Percentiles rank a stretch among this genome's conserved stretches.
Evolutionary conservation across 2,329 filamentous ascomycete genomes (phyloP).

Genomic region (Akanthomyces dipterigenus): DNA sequence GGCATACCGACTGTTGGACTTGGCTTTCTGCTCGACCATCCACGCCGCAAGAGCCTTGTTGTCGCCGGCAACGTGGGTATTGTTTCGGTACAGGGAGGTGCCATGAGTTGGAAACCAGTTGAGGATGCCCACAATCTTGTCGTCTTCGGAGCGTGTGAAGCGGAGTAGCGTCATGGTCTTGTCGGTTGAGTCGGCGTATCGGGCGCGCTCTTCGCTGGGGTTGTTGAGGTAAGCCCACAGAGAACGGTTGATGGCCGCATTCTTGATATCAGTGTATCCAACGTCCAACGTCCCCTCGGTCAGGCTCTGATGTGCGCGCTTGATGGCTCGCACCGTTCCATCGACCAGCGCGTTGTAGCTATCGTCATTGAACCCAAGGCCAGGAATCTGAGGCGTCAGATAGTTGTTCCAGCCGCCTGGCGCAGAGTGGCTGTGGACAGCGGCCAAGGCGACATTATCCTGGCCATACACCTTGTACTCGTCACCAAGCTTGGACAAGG

Average conservation of each 20-base stretch:
- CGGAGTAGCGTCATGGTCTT: conserved; percentile 66
- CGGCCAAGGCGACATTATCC: conserved; percentile 81
- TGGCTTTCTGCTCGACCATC: conserved; percentile 67
- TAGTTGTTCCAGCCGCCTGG: conserved; percentile 94
- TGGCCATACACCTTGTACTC: conserved; percentile 70
- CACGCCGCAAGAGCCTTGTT: conserved; percentile 93
- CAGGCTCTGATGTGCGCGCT: conserved; percentile 60
- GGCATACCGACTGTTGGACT: conserved; percentile 38
- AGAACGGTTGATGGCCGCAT: conserved; percentile 85
- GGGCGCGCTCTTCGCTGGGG: conserved; percentile 63
- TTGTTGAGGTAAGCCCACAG: conserved; percentile 84
- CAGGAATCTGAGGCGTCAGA: conserved; percentile 83
- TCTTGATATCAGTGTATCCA: conserved; percentile 46
- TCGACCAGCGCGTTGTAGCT: conserved; percentile 86
- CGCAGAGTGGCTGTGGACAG: conserved; percentile 87
- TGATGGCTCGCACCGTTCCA: conserved; percentile 74
- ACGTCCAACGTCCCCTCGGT: conserved; percentile 29
- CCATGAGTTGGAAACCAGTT: conserved; percentile 93
- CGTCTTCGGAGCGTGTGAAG: conserved; percentile 66
- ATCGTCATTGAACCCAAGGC: conserved; percentile 75
- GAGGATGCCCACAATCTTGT: conserved; percentile 70
- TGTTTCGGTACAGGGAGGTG: conserved; percentile 85
- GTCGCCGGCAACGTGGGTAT: conserved; percentile 85
- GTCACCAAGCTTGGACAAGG: conserved; percentile 58
- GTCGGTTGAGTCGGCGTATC: conserved; percentile 52